phyloP scores from a whole-genome alignment of 208 protist species.

The Leishmania guyanensis region DNA sequence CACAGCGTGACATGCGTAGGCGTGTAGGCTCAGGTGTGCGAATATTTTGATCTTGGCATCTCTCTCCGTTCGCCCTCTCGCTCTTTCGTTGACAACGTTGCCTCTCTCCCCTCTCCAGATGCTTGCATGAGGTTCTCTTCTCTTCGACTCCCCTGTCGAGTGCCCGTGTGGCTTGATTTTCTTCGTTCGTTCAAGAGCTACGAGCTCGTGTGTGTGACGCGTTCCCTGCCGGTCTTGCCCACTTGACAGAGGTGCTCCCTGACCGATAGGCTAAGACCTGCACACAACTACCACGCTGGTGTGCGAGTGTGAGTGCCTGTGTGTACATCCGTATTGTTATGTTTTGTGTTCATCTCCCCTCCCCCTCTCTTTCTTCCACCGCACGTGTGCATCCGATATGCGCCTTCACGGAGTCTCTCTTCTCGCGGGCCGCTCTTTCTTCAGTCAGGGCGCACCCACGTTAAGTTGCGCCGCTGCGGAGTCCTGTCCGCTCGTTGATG shows the following conservation, averaged over 20 bases:
- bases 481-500: background rate
- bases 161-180: background rate
- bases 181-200: conserved; percentile 7
- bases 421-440: background rate
- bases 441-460: background rate
- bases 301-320: background rate
- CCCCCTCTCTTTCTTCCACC: background rate
- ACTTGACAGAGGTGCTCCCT: background rate
- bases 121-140: background rate
- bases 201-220: background rate
- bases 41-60: conserved; percentile 3
- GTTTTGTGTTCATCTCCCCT: background rate
- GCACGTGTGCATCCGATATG: background rate
- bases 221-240: background rate
- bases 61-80: background rate
- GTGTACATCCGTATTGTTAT: background rate
- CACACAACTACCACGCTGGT: background rate
- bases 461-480: background rate
- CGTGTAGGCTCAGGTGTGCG: background rate
- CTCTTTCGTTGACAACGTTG: background rate
- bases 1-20: too few relatives aligned
- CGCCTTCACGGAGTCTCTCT: background rate
- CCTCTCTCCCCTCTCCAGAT: background rate
- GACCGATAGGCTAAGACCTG: background rate
- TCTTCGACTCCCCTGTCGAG: conserved; percentile 1